A percentile compares a stretch with the other conserved stretches of the same genome.
phyloP scores from a whole-genome alignment of 225 moss, liverwort and hornwort species.

The Pleurozium schreberi region DNA sequence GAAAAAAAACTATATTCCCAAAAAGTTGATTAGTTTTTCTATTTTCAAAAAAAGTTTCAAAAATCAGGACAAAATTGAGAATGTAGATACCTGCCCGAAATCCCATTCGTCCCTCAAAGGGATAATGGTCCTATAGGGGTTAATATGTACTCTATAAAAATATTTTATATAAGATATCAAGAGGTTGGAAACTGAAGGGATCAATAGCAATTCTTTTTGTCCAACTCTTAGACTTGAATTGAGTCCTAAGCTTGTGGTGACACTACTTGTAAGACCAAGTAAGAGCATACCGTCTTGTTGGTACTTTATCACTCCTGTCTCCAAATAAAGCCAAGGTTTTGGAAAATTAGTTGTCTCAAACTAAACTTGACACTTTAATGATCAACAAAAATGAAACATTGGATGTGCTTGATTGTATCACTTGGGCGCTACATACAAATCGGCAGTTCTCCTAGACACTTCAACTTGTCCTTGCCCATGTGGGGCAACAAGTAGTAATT shows the following conservation, averaged over 20 bases:
- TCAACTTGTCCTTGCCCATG: neutral
- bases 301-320: neutral
- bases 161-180: accelerated
- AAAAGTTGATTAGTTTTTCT: too few relatives aligned
- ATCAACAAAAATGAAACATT: accelerated
- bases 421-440: accelerated
- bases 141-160: neutral
- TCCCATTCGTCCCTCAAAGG: too few relatives aligned
- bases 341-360: neutral
- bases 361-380: neutral
- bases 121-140: too few relatives aligned
- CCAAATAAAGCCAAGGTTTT: neutral
- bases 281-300: neutral
- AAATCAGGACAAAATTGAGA: too few relatives aligned
- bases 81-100: too few relatives aligned
- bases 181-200: neutral
- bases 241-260: accelerated
- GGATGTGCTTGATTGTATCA: accelerated
- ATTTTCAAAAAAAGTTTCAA: too few relatives aligned
- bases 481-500: accelerated
- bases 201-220: neutral
- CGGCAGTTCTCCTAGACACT: accelerated
- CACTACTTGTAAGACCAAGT: neutral
- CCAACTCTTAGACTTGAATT: too few relatives aligned
- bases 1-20: too few relatives aligned